Percentiles rank a stretch among this genome's conserved stretches.
phyloP scores from a whole-genome alignment of 352 stramenopile species.

The Elongisporangium undulatum region DNA sequence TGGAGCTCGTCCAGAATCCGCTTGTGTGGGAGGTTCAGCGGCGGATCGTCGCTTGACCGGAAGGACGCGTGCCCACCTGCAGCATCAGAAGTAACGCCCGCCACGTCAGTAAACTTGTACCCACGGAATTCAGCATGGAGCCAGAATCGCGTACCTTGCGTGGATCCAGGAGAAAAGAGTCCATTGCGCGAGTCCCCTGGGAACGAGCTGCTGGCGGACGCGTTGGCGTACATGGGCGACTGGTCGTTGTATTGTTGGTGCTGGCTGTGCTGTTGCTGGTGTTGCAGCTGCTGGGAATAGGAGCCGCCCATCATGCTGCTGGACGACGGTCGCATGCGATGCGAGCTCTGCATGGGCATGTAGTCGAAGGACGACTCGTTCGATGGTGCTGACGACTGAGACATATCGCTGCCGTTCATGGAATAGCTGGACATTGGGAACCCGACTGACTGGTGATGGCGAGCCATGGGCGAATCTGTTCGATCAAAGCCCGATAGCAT shows the following conservation, averaged over 20 bases:
- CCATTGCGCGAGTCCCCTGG: slow-evolving; percentile 3
- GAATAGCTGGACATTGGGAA: slow-evolving; percentile 35
- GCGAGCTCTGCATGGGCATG: slow-evolving; percentile 29
- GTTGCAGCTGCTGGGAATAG: slow-evolving; percentile 15
- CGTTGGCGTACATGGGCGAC: slow-evolving; percentile 27
- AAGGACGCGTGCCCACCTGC: slow-evolving; percentile 20
- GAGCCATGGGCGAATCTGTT: slow-evolving; percentile 17
- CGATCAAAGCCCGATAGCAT: slow-evolving; percentile 47
- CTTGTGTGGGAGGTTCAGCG: slow-evolving; percentile 49
- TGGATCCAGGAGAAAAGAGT: slow-evolving; percentile 1
- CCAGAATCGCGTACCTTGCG: slow-evolving; percentile 9
- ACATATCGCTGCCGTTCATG: slow-evolving; percentile 20
- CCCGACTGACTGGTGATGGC: slow-evolving; percentile 34
- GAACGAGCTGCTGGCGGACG: slow-evolving; percentile 1
- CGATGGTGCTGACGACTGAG: slow-evolving; percentile 2
- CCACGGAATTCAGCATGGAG: slow-evolving; percentile 3
- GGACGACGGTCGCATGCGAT: slow-evolving; percentile 21
- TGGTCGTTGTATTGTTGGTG: slow-evolving; percentile 22
- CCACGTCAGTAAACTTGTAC: background rate
- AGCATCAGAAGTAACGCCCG: background rate
- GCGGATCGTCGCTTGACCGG: slow-evolving; percentile 23
- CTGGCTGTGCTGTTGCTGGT: slow-evolving; percentile 24
- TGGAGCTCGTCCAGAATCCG: slow-evolving; percentile 51
- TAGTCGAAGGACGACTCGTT: slow-evolving; percentile 41
- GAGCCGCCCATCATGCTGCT: slow-evolving; percentile 34